Base-by-base conservation (phyloP, 2,329 filamentous ascomycete species). In the Geosmithia putterillii region DNA sequence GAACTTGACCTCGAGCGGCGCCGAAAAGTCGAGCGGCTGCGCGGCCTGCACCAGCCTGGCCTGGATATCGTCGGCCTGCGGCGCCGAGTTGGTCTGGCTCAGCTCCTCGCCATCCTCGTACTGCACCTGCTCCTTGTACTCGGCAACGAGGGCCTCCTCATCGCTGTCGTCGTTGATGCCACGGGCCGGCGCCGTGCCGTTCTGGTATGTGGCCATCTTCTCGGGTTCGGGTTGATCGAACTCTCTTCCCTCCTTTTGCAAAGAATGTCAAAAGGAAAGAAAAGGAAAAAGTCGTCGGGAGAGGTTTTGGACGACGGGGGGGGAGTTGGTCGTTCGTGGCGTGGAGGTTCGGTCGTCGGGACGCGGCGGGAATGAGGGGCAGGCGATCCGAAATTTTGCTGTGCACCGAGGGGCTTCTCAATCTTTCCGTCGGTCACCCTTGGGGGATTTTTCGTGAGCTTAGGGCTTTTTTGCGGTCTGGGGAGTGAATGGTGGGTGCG, bases 111-210 rank as follows among this genome's bases (percentile, higher is more conserved):
- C 81, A 60, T 89, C 88, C 57, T 94, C 86, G 59, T 90, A 95
- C 63, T 92, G 87, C 54, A 95, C 86, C 67, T 95, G 90, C 70
- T 95, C 87, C 62, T 81, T 83, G 76, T 95, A 95, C 69, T 96
- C 88, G 67, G 88, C 87, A 57, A 88, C 92, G 53, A 98, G 79
- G 56, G 84, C 84, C 70, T 96, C 92, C 74, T 96, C 90, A 70
- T 95, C 89, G 52, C 86, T 84, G 64, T 96, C 92, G 60, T 87
- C 94, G 56, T 80, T 79, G 46, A 78, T 66, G 52, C 72, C 66
- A 63, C 77, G 75, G 58, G 70, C 62, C 52, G 76, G 73, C 59
- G 74, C 70, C 57, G 67, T 67, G 58, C 74, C 74, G 61, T 79
- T 81, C 59, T 77, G 71, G 58, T 74, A 77, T 53, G 65, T 69